Evolutionary conservation across 768 basidiomycete species (phyloP).

Genomic region (Kwoniella sp.): DNA sequence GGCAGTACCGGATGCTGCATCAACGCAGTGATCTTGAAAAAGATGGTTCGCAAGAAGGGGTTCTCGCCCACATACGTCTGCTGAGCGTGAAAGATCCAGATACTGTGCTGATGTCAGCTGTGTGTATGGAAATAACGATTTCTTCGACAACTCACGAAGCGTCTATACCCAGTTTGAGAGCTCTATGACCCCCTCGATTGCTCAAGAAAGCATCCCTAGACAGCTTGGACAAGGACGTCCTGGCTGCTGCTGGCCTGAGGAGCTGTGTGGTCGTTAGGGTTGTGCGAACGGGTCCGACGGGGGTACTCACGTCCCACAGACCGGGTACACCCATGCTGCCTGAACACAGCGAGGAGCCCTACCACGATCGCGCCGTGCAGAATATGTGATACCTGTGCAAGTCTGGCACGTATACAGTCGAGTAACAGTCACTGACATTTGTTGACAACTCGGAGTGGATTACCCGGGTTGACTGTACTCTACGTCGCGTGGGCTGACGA

Average conservation of each 20-base stretch:
- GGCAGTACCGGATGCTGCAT: slow-evolving; percentile 71
- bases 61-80: slow-evolving; percentile 62
- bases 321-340: slow-evolving; percentile 53
- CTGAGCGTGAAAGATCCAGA: slow-evolving; percentile 57
- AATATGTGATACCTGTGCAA: too few species aligned
- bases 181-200: slow-evolving; percentile 63
- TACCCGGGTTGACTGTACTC: too few species aligned
- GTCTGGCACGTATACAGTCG: too few species aligned
- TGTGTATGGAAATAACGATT: background rate
- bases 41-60: slow-evolving; percentile 73
- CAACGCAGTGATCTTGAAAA: slow-evolving; percentile 78
- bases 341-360: too few species aligned
- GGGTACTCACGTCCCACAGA: slow-evolving; percentile 51
- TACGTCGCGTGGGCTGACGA: too few species aligned
- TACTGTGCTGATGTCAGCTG: slow-evolving; percentile 22
- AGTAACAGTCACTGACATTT: too few species aligned
- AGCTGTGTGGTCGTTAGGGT: slow-evolving; percentile 50
- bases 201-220: slow-evolving; percentile 72
- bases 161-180: slow-evolving; percentile 80
- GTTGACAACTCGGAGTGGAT: too few species aligned
- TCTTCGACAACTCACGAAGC: slow-evolving; percentile 52
- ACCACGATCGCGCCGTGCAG: too few species aligned
- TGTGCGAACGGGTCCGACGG: background rate
- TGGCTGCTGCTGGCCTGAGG: slow-evolving; percentile 65
- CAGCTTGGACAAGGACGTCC: slow-evolving; percentile 71